Conservation (phyloP, 2,329 filamentous ascomycete genomes). For the Aspergillus udagawae region DNA sequence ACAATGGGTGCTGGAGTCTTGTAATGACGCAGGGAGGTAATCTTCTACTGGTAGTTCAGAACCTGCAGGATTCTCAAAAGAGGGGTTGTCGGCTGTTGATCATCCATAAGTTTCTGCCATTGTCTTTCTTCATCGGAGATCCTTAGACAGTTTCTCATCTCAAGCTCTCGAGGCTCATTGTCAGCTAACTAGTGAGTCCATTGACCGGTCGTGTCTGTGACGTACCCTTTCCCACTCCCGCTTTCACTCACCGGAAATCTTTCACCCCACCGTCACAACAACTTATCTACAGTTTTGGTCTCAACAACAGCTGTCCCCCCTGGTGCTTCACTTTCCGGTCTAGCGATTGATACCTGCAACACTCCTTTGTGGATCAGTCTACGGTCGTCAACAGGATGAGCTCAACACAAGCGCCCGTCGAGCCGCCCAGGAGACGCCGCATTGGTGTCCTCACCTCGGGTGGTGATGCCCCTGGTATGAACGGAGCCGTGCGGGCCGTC, state of each 20-base stretch:
- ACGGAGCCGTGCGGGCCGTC: conserved; percentile 81
- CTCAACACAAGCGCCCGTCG: conserved; percentile 13
- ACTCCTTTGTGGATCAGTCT: neutral
- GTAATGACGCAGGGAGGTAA: neutral
- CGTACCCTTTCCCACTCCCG: conserved; percentile 18
- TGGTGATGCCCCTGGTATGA: conserved; percentile 94
- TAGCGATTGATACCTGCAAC: neutral
- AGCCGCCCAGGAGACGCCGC: conserved; percentile 51
- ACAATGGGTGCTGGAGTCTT: neutral
- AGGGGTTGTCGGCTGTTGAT: neutral
- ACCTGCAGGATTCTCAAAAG: neutral
- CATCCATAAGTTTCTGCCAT: neutral
- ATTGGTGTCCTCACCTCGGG: conserved; percentile 94
- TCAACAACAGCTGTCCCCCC: neutral
- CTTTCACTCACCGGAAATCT: conserved; percentile 39
- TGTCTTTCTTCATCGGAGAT: neutral
- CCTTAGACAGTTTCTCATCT: neutral
- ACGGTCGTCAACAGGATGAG: conserved; percentile 16
- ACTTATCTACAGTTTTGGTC: conserved; percentile 4
- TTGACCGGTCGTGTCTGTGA: conserved; percentile 11
- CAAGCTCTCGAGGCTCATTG: neutral
- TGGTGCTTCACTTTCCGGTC: neutral
- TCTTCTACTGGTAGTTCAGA: neutral
- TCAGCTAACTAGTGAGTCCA: neutral
- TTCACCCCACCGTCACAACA: conserved; percentile 12